Conservation (phyloP, 306 rosid species). For the Casuarina equisetifolia region DNA sequence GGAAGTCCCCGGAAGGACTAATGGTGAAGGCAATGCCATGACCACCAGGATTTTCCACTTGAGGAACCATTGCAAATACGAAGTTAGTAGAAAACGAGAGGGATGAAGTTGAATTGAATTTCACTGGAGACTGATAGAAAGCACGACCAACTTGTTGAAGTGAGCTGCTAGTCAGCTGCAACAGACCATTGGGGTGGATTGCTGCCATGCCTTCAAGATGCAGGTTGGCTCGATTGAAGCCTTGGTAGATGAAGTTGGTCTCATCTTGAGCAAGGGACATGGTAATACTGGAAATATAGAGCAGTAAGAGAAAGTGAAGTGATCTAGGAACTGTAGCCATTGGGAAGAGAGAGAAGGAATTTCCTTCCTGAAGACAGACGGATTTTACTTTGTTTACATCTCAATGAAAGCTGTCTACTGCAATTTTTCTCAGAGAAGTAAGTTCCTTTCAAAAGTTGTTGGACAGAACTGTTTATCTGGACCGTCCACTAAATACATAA, state of each 20-base stretch:
- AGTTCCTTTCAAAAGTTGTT: no score
- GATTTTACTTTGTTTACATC: not conserved
- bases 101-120: not conserved
- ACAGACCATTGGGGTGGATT: not conserved
- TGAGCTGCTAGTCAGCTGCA: not conserved
- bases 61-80: not conserved
- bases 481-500: no score
- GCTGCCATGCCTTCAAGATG: not conserved
- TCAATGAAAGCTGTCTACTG: no score
- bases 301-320: not conserved
- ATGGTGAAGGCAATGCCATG: conserved; percentile 30
- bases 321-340: not conserved
- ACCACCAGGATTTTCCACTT: not conserved
- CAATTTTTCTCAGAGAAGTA: no score
- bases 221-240: not conserved
- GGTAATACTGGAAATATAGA: not conserved
- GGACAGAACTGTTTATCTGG: no score
- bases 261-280: not conserved
- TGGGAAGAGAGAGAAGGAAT: not conserved
- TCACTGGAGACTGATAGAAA: not conserved
- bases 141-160: not conserved
- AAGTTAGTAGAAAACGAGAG: not conserved
- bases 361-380: not conserved
- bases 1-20: conserved; percentile 20
- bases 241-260: conserved; percentile 1